Base-by-base conservation (phyloP, 2,329 filamentous ascomycete species). In the Acarospora socialis region DNA sequence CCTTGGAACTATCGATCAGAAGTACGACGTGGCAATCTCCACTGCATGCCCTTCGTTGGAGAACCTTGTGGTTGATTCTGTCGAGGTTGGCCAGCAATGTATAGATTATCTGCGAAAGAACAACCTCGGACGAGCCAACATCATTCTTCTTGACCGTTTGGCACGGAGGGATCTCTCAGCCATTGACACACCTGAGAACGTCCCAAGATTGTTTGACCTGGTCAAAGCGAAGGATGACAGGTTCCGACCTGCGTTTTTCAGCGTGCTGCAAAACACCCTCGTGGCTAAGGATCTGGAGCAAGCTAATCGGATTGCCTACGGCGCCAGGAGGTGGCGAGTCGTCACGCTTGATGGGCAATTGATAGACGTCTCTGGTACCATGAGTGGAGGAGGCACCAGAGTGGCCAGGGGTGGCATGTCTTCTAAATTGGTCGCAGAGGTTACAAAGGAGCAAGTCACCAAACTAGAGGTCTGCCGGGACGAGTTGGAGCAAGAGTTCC, bases 91-190 rank as follows among this genome's bases (percentile, higher is more conserved):
- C 42, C 90, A 98, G 55, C 86, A 95, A 53, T 98, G 92, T 55
- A 95, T 98, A 41, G 90, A 95, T 50, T 90, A 98, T 49, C 68
- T 98, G 8, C 76, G 90, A 34, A 98, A 95, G 65, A 98, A 93
- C 47, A 94, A 94, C 45, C 74, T 98, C 3, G 90, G 90, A 8
- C 76, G 92, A 46, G 90, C 86, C 37, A 94, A 94, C 59, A 95
- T 98, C 54, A 95, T 98, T 47, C 81, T 90, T 43, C 68, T 98
- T 10, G 83, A 98, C 54, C 84, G 87, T 50, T 64, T 95, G 29
- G 73, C 83, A 15, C 65, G 70, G 19, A 73, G 82, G 32, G 81
- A 93, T 47, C 61, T 95, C 45, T 76, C 76, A 2, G 61, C 71
- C 0, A 86, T 95, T 32, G 68, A 81, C 37, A 98, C 90, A 0